These are phyloP conservation scores for Beta macrorhiza DNA, from an alignment of 179 eudicot genomes.

Conservation along the genomic window DNA sequence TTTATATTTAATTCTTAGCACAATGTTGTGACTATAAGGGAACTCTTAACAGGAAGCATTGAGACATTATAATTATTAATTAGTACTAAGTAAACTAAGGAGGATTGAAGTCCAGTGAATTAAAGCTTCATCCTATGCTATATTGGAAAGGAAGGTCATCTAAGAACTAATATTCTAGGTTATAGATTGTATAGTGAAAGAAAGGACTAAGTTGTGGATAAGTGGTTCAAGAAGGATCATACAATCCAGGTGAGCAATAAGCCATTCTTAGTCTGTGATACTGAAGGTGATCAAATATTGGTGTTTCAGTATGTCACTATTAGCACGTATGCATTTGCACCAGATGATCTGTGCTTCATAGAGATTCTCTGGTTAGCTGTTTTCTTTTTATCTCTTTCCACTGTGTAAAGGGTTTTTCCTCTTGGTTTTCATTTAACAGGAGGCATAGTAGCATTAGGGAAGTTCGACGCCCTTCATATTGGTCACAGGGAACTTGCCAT, in stretches of 20 bases:
- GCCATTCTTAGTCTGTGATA: neutral
- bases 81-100: neutral
- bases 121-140: neutral
- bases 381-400: neutral
- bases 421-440: slow-evolving; percentile 38
- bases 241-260: neutral
- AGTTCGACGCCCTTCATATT: slow-evolving; percentile 95
- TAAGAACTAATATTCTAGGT: neutral
- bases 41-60: neutral
- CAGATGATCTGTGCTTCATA: neutral
- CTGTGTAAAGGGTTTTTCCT: neutral
- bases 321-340: neutral
- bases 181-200: neutral
- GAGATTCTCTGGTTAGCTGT: neutral
- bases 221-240: neutral
- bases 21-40: neutral
- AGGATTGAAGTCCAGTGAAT: no score
- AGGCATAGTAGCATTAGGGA: slow-evolving; percentile 91
- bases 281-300: neutral
- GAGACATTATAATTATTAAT: neutral
- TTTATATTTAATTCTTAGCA: neutral
- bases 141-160: neutral
- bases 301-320: neutral
- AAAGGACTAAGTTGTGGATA: neutral
- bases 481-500: slow-evolving; percentile 97